These are phyloP conservation scores for Tubosaeta sp. DNA, from an alignment of 768 basidiomycete species.

Conservation along the genomic window DNA sequence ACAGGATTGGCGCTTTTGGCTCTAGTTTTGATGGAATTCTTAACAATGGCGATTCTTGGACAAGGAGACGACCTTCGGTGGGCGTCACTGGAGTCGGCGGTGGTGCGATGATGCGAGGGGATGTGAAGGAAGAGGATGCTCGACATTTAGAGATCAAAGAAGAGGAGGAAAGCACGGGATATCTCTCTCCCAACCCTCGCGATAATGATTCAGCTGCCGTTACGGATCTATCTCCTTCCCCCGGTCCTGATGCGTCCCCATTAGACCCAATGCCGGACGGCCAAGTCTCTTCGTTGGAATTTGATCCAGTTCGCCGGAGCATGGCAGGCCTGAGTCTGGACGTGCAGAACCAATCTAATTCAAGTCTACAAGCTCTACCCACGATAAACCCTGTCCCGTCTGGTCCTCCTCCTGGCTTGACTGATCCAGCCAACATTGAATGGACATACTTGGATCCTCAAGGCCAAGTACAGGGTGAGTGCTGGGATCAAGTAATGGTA, in stretches of 20 bases:
- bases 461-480: constrained; percentile 84
- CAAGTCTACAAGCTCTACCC: constrained; percentile 5
- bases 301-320: constrained; percentile 6
- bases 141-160: constrained; percentile 54
- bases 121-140: constrained; percentile 35
- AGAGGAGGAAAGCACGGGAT: constrained; percentile 42
- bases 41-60: constrained; percentile 64
- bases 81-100: constrained; percentile 41
- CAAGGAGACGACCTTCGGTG: constrained; percentile 61
- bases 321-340: constrained; percentile 17
- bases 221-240: constrained; percentile 11
- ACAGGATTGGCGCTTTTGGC: constrained; percentile 50
- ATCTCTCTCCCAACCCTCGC: constrained; percentile 4
- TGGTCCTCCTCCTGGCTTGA: constrained; percentile 43
- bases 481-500: not conserved
- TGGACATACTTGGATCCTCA: constrained; percentile 94
- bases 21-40: constrained; percentile 74
- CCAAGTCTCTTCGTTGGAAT: constrained; percentile 10
- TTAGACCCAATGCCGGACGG: constrained; percentile 2
- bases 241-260: constrained; percentile 6
- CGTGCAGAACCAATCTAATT: constrained; percentile 4
- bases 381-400: constrained; percentile 13
- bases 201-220: constrained; percentile 5
- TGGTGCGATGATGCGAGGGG: constrained; percentile 36
- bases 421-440: constrained; percentile 59